phyloP scores from a whole-genome alignment of 2,329 filamentous ascomycete genomes.

The Colletotrichum caudatum region DNA sequence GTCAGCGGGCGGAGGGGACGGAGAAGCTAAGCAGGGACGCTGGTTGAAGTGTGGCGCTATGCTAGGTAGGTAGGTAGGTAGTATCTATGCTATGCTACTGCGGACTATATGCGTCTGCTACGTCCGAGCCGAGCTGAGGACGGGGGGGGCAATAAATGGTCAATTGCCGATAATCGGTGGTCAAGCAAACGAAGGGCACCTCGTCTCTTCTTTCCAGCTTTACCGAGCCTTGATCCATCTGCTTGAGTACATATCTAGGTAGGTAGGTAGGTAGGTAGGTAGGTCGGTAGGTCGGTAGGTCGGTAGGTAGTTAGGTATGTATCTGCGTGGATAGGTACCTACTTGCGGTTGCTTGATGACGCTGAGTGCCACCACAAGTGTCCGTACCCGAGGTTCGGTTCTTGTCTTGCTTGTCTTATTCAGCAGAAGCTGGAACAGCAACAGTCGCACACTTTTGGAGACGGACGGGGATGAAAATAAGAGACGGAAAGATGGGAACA shows the following conservation, averaged over 20 bases:
- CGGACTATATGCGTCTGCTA: too few relatives aligned
- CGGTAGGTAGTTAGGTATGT: too few relatives aligned
- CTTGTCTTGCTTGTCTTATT: not conserved
- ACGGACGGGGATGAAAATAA: not conserved
- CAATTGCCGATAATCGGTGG: not conserved
- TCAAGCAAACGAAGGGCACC: not conserved
- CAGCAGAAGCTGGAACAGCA: not conserved
- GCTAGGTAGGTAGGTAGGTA: too few relatives aligned
- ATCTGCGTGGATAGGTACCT: too few relatives aligned
- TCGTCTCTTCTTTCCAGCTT: not conserved
- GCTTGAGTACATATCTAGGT: too few relatives aligned
- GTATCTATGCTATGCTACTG: too few relatives aligned
- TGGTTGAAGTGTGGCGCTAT: slow-evolving; percentile 28
- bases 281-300: too few relatives aligned
- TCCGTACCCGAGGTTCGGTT: not conserved
- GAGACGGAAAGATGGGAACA: not conserved
- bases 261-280: too few relatives aligned
- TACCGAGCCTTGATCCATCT: not conserved
- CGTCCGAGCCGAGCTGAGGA: not conserved
- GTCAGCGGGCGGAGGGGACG: slow-evolving; percentile 5
- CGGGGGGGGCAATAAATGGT: not conserved
- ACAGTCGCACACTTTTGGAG: not conserved
- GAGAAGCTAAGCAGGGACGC: not conserved
- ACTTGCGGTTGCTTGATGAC: not conserved
- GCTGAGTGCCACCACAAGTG: too few relatives aligned